Base-by-base conservation (phyloP, 2,329 filamentous ascomycete genomes). In the Colletotrichum tofieldiae region DNA sequence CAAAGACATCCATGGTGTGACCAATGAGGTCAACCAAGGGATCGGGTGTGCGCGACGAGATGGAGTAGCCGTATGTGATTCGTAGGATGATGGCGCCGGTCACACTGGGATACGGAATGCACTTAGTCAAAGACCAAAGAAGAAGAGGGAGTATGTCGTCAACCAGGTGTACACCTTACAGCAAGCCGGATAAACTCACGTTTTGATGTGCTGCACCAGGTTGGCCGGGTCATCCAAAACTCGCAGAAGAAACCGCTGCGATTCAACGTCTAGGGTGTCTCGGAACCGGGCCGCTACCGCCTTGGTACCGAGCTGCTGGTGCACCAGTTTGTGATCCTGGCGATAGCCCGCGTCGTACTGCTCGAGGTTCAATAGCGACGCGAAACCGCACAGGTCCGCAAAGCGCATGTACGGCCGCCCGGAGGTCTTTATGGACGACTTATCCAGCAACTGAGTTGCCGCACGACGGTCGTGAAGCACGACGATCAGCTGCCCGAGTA, bases 281-380 rank as follows among this genome's bases (percentile, higher is more conserved):
- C 84, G 77, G 68, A 84, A 87, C 23, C 82, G 81, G 1, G 81
- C 69, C 1, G 84, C 80, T 0, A 79, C 74, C 0, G 74, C 70
- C 43, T 83, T 84, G 0, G 84, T 83, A 0, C 87, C 86, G 8
- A 89, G 77, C 14, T 84, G 79, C 29, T 81, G 79, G 26, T 80
- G 78, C 45, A 85, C 80, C 12, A 84, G 79, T 75, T 84, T 88
- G 8, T 87, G 84, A 63, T 86, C 80, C 2, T 77, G 78, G 32
- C 79, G 80, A 26, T 83, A 82, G 11, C 76, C 79, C 11, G 35
- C 8, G n/a, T 80, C 76, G 11, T 81, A 81, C 65, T 86, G 83
- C 23, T 77, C 77, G 37, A 77, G 76, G 18, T 83, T 73, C 1
- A 78, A 78, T 1, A 16, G 79, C 80, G 82, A 79, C 84, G 14